These are phyloP conservation scores for Pochonia chlamydosporia DNA, from an alignment of 2,329 filamentous ascomycete species.

Conservation along the genomic window DNA sequence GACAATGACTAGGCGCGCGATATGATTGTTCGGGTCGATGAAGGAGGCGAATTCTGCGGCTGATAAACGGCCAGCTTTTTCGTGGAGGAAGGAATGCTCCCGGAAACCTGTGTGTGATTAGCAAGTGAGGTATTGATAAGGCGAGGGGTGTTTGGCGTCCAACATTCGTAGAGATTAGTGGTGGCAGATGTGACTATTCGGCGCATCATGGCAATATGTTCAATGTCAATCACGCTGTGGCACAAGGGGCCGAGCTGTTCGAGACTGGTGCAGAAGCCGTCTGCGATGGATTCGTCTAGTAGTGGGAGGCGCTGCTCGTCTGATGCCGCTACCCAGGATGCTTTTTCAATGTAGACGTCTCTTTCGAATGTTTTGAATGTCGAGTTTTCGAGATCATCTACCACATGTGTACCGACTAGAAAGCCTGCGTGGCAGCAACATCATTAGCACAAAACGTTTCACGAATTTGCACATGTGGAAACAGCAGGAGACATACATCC, in stretches of 20 bases:
- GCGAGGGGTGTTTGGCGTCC: too few species aligned
- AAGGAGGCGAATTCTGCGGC: slow-evolving; percentile 27
- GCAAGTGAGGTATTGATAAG: not conserved
- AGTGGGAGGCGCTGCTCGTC: slow-evolving; percentile 6
- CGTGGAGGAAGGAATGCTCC: slow-evolving; percentile 22
- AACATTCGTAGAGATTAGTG: slow-evolving; percentile 23
- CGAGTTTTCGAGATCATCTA: slow-evolving; percentile 14
- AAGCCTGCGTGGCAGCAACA: too few species aligned
- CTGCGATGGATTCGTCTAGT: slow-evolving; percentile 14
- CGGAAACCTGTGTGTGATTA: slow-evolving; percentile 14
- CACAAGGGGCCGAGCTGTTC: slow-evolving; percentile 23
- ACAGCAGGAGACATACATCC: slow-evolving; percentile 23
- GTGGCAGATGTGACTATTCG: slow-evolving; percentile 19
- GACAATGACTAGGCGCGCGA: slow-evolving; percentile 28
- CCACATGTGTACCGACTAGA: slow-evolving; percentile 17
- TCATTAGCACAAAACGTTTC: too few species aligned
- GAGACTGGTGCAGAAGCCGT: slow-evolving; percentile 23
- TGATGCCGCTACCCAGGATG: slow-evolving; percentile 16
- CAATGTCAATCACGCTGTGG: slow-evolving; percentile 22
- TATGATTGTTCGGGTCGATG: slow-evolving; percentile 21
- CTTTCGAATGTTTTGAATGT: slow-evolving; percentile 20
- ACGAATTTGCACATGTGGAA: not conserved
- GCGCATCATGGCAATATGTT: slow-evolving; percentile 25
- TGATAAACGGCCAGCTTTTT: slow-evolving; percentile 18
- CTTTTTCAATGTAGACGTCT: slow-evolving; percentile 20